Base-by-base conservation (phyloP, 129 eudicot genomes). In the Flaveria brownii region DNA sequence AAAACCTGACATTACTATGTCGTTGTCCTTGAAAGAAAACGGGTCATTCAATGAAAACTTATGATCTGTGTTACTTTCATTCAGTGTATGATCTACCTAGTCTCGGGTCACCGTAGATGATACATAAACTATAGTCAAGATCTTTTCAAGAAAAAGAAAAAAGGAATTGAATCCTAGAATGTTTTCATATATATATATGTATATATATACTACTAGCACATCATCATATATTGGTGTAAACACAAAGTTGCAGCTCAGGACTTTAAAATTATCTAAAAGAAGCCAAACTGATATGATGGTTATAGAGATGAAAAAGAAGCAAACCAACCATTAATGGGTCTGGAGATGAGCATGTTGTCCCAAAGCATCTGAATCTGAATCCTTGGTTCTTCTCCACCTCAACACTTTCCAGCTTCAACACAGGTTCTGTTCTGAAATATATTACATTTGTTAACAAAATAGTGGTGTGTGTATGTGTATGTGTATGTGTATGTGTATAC, bases 301-400 rank as follows among this genome's bases (percentile, higher is more conserved):
- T 17, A 54, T 54, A 9, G 9, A 6, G 61, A 57, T 57, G 28
- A 57, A 57, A 57, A 57, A 22, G 23, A 17, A 22, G 33, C 28
- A 57, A 57, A n/a, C n/a, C n/a, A n/a, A n/a, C 64, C 64, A 7
- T 5, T 56, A 18, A 56, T 56, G 26, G 62, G 7, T 56, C 12
- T 57, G 64, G 64, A 57, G 64, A 57, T 9, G 64, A 57, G 64
- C 64, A 57, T 57, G 28, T 57, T 20, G 64, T 57, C 14, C 15
- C 26, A 57, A 57, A 20, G 64, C 10, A 9, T 57, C 28, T 57
- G 30, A 2, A 8, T 45, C 49, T 33, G 13, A 54, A 57, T 22
- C 30, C 2, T 18, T 8, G 28, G 33, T 57, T 20, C 64, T 57
- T 57, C 64, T 57, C 64, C 33, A 57, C 30, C 64, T 20, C 64